Evolutionary conservation across 1,284 basidiomycete species (phyloP), one percentile per base, ranked within the genome.

Genomic region (Termitomyces sp.): DNA sequence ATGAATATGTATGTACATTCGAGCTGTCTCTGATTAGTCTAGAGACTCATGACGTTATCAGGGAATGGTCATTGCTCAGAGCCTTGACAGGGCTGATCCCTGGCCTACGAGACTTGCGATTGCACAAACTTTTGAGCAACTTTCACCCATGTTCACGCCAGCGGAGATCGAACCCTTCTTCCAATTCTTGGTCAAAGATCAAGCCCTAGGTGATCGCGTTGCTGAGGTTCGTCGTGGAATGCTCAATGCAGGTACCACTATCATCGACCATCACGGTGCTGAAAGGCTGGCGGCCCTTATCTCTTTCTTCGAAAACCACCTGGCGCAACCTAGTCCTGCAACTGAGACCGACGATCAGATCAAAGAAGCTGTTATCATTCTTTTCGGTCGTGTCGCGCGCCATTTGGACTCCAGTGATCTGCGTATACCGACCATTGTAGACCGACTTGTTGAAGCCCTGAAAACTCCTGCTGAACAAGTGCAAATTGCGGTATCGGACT

Each of bases 391-490:
- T 26, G 83, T 95, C 3, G 97, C 96, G 7, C 79, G 90, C 18
- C 95, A 99, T 71, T 77, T 99, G 33, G 83, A 90, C 39, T 70
- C 84, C 5, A 79, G 80, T 1, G 93, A 97, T 66, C 56, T 75
- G 11, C 84, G 93, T 1, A 83, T 97, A 42, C 87, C 90, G 0
- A 70, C 73, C n/a, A 91, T 98, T 56, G 88, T 98, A 8, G 86
- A 93, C 57, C 79, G 94, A n/a, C 77, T 99, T 18, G 82, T 97
- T 5, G 90, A 92, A 21, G 93, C 96, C 0, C 77, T 99, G 57
- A 90, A 90, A 70, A 99, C 95, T 0, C 97, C 97, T 0, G 87
- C 94, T 0, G 97, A 99, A 68, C 86, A 96, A 61, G 97, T 99
- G 0, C 96, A 99, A 68, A 88, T 93, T 49, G 96, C 97, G 0